Percentiles rank a stretch among this genome's conserved stretches.
Conservation (phyloP, 179 eudicot genomes). For the Camellia oleifera region DNA sequence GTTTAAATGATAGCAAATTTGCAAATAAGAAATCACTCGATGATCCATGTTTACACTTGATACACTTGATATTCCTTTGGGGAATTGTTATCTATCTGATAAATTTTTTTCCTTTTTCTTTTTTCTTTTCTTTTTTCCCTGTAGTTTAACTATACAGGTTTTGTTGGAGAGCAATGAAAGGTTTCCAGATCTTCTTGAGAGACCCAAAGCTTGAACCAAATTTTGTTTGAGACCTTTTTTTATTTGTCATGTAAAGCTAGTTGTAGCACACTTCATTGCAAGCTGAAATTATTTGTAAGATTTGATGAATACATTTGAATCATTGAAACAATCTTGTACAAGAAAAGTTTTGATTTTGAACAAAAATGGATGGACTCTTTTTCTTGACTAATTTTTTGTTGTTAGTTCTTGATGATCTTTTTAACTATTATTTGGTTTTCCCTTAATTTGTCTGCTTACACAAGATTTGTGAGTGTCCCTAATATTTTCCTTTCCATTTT, state of each 20-base stretch:
- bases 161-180: conserved; percentile 3
- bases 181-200: not conserved
- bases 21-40: too few relatives aligned
- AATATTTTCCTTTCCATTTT: too few relatives aligned
- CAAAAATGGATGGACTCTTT: conserved; percentile 18
- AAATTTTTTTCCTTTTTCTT: too few relatives aligned
- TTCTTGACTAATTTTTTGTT: conserved; percentile 2
- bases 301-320: not conserved
- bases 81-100: not conserved
- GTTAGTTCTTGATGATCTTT: not conserved
- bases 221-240: not conserved
- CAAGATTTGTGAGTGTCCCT: too few relatives aligned
- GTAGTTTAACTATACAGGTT: not conserved
- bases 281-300: not conserved
- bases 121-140: not conserved
- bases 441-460: too few relatives aligned
- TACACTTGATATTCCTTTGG: too few relatives aligned
- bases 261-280: conserved; percentile 11
- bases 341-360: conserved; percentile 5
- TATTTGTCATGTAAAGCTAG: not conserved
- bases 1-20: too few relatives aligned
- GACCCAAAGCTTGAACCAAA: not conserved
- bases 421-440: too few relatives aligned
- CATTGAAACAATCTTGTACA: conserved; percentile 15
- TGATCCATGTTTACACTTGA: too few relatives aligned